Conservation (phyloP, 176 grass and related monocot genomes). For the Oryza nivara region DNA sequence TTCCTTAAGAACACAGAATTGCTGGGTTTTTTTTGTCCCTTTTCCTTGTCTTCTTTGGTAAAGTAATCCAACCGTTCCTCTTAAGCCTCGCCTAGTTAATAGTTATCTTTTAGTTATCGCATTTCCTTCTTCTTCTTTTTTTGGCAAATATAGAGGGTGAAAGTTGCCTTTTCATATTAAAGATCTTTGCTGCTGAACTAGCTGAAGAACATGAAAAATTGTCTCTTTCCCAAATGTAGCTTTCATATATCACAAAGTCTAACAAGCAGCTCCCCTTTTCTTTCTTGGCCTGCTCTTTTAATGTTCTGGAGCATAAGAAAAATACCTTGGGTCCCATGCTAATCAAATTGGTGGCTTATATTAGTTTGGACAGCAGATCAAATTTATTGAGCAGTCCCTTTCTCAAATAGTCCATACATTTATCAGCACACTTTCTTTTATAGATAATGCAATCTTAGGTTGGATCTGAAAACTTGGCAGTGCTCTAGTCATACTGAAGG, state of each 20-base stretch:
- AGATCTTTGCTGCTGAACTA: background rate
- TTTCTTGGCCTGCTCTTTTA: background rate
- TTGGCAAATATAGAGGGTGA: background rate
- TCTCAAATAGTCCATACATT: background rate
- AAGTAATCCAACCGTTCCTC: background rate
- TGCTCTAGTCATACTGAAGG: background rate
- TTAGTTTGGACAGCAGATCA: background rate
- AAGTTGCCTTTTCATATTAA: background rate
- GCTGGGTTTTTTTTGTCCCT: background rate
- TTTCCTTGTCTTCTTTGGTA: background rate
- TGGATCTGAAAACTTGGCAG: background rate
- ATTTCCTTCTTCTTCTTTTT: background rate
- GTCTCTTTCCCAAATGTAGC: background rate
- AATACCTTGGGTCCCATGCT: background rate
- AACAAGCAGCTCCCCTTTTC: background rate
- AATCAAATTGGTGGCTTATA: constrained; percentile 2
- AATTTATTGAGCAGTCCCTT: constrained; percentile 9
- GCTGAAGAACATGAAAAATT: background rate
- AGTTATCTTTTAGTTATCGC: background rate
- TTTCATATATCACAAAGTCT: constrained; percentile 15
- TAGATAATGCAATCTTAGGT: background rate
- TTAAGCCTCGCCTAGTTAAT: background rate
- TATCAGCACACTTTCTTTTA: background rate
- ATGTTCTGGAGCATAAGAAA: constrained; percentile 8
- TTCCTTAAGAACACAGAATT: background rate